A percentile compares a stretch with the other conserved stretches of the same genome.
Conservation (phyloP, 208 protist species). For the Crithidia thermophila region DNA sequence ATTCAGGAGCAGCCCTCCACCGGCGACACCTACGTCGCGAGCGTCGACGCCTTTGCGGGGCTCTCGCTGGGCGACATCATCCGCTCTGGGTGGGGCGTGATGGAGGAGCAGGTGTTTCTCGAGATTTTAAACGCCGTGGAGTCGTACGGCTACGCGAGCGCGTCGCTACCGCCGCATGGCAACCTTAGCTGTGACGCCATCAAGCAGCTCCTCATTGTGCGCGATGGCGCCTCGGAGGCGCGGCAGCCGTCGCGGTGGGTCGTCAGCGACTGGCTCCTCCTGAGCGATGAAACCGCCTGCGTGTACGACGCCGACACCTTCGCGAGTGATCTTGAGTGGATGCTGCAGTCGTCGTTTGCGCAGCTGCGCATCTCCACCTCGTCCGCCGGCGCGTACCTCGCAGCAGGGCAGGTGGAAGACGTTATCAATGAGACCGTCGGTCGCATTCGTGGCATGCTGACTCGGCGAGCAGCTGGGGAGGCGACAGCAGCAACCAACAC, state of each 20-base stretch:
- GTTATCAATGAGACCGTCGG: slow-evolving; percentile 71
- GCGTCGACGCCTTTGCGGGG: slow-evolving; percentile 68
- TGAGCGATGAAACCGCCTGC: slow-evolving; percentile 26
- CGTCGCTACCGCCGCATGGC: slow-evolving; percentile 58
- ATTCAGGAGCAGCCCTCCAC: slow-evolving; percentile 57
- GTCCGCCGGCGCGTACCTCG: slow-evolving; percentile 44
- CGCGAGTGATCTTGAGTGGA: slow-evolving; percentile 74
- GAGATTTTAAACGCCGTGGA: slow-evolving; percentile 73
- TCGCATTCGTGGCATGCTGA: slow-evolving; percentile 51
- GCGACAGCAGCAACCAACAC: background rate
- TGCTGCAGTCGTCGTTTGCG: slow-evolving; percentile 77
- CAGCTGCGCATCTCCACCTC: slow-evolving; percentile 69
- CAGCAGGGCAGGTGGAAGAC: slow-evolving; percentile 45
- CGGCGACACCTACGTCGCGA: slow-evolving; percentile 57
- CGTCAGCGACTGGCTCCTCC: slow-evolving; percentile 79
- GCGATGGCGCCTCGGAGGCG: slow-evolving; percentile 65
- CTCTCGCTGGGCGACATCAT: slow-evolving; percentile 83
- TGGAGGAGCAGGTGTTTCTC: slow-evolving; percentile 72
- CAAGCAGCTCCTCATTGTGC: slow-evolving; percentile 65
- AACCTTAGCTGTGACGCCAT: slow-evolving; percentile 77
- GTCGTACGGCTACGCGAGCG: slow-evolving; percentile 53
- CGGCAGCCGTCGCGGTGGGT: slow-evolving; percentile 73
- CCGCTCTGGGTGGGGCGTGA: slow-evolving; percentile 72
- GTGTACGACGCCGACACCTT: slow-evolving; percentile 35
- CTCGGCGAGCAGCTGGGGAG: background rate